phyloP scores from a whole-genome alignment of 1,139 yeast genomes.

The Sugiyamaella pinicola region DNA sequence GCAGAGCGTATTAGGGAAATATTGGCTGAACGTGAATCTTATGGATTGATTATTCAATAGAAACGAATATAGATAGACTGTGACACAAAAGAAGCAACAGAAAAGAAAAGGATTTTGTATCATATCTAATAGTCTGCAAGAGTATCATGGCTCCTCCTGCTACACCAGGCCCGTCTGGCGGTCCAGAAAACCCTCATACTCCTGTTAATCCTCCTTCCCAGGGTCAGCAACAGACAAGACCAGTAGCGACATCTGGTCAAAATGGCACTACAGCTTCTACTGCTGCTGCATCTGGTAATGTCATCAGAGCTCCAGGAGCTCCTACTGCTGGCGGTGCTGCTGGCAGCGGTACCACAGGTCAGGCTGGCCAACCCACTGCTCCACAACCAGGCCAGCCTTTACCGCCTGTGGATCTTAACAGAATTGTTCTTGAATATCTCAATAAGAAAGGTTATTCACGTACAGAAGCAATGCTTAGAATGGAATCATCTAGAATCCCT shows the following conservation, averaged over 20 bases:
- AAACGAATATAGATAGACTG: too few species aligned
- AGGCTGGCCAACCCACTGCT: slow-evolving; percentile 24
- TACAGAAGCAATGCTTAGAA: slow-evolving; percentile 90
- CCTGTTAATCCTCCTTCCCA: slow-evolving; percentile 7
- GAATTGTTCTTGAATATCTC: slow-evolving; percentile 88
- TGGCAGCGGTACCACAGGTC: slow-evolving; percentile 18
- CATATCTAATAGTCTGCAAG: background rate
- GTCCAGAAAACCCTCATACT: slow-evolving; percentile 6
- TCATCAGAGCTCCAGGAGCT: slow-evolving; percentile 13
- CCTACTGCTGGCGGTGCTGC: slow-evolving; percentile 15
- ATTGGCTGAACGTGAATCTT: background rate
- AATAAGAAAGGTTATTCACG: slow-evolving; percentile 91
- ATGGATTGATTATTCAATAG: too few species aligned
- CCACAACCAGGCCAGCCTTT: slow-evolving; percentile 23
- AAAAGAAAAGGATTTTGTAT: too few species aligned
- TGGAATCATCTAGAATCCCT: slow-evolving; percentile 78
- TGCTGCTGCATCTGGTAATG: slow-evolving; percentile 2
- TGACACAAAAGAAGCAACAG: too few species aligned
- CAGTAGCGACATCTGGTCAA: slow-evolving; percentile 9
- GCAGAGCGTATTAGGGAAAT: too few species aligned
- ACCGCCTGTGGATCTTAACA: slow-evolving; percentile 54
- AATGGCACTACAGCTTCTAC: slow-evolving; percentile 4
- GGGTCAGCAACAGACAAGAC: slow-evolving; percentile 6
- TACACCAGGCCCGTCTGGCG: slow-evolving; percentile 11
- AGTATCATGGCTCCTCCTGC: slow-evolving; percentile 3